phyloP scores from a whole-genome alignment of 2,329 filamentous ascomycete genomes.

The Bipolaris zeicola region DNA sequence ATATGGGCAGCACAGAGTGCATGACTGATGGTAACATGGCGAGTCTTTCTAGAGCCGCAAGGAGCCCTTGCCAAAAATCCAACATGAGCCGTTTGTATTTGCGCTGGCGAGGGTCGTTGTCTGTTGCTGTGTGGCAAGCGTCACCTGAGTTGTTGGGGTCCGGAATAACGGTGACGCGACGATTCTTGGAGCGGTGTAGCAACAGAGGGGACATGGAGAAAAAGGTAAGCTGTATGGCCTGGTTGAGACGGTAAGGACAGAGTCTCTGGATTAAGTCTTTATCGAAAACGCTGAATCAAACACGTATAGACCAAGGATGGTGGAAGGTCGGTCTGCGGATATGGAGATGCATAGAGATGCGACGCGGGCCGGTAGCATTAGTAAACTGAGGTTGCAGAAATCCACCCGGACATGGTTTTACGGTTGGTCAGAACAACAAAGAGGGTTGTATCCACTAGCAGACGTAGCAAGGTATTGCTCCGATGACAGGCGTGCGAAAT shows the following conservation, averaged over 20 bases:
- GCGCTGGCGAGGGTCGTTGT: conserved; percentile 24
- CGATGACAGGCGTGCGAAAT: conserved; percentile 33
- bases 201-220: conserved; percentile 40
- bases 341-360: conserved; percentile 39
- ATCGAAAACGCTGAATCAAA: conserved; percentile 37
- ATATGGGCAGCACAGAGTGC: conserved; percentile 45
- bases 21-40: conserved; percentile 50
- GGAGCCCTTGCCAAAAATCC: conserved; percentile 49
- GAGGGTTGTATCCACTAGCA: conserved; percentile 49
- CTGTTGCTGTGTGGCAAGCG: conserved; percentile 21
- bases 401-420: conserved; percentile 48
- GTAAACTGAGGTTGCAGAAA: conserved; percentile 48
- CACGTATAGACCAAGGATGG: conserved; percentile 19
- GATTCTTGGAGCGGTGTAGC: conserved; percentile 46
- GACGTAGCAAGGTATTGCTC: conserved; percentile 39
- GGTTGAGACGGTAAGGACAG: conserved; percentile 35
- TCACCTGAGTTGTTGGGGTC: conserved; percentile 32
- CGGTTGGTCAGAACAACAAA: conserved; percentile 42
- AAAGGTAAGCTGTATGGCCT: conserved; percentile 26
- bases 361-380: conserved; percentile 43
- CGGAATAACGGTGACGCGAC: conserved; percentile 38
- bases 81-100: conserved; percentile 47
- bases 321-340: conserved; percentile 24
- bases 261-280: conserved; percentile 28
- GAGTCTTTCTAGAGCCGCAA: conserved; percentile 47